These are phyloP conservation scores for Ustilago trichophora DNA, from an alignment of 1,284 basidiomycete species.

Conservation along the genomic window DNA sequence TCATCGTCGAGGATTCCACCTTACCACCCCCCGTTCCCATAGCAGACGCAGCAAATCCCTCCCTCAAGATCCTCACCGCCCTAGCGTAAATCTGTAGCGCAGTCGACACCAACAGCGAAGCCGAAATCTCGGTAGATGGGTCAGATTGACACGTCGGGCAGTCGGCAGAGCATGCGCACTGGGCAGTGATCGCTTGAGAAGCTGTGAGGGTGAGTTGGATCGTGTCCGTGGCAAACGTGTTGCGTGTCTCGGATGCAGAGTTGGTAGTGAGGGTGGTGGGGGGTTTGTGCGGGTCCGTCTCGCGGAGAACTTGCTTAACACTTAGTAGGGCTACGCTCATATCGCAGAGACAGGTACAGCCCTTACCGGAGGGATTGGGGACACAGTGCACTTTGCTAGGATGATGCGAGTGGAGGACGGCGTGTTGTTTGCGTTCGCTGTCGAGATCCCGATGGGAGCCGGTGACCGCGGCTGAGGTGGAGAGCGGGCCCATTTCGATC, in stretches of 20 bases:
- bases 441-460: conserved; percentile 3
- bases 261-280: neutral
- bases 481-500: conserved; percentile 28
- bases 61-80: conserved; percentile 58
- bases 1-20: neutral
- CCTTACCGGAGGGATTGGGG: conserved; percentile 61
- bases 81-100: conserved; percentile 65
- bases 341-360: conserved; percentile 63
- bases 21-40: neutral
- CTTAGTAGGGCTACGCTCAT: conserved; percentile 58
- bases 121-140: conserved; percentile 53
- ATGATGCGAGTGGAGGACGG: conserved; percentile 19
- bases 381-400: conserved; percentile 63
- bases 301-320: conserved; percentile 48
- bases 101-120: conserved; percentile 57
- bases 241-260: neutral
- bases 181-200: conserved; percentile 58
- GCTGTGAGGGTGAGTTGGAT: conserved; percentile 62
- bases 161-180: conserved; percentile 61
- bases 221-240: conserved; percentile 29
- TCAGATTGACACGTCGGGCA: conserved; percentile 63
- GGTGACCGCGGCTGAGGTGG: conserved; percentile 19
- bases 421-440: conserved; percentile 11
- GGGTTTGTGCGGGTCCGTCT: conserved; percentile 30
- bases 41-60: conserved; percentile 46